These are phyloP conservation scores for Psilocybe azurescens DNA, from an alignment of 768 basidiomycete genomes.

Conservation along the genomic window DNA sequence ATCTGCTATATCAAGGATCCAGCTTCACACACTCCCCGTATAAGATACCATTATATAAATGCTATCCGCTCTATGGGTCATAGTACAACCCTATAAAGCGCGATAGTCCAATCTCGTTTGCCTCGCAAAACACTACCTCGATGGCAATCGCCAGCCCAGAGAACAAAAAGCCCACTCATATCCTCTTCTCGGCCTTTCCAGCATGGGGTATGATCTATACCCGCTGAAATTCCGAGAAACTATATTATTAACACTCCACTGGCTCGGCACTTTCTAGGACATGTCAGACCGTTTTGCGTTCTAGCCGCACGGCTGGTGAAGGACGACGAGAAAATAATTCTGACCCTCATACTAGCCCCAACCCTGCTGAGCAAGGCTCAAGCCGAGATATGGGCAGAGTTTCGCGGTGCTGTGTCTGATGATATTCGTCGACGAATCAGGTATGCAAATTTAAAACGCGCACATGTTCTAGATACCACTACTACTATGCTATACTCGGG, in stretches of 20 bases:
- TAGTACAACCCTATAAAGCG: too few species aligned
- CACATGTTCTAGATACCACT: too few species aligned
- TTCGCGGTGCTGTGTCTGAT: not conserved
- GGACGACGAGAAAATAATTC: conserved; percentile 8
- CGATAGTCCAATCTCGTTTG: too few species aligned
- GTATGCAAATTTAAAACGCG: not conserved
- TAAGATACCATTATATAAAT: too few species aligned
- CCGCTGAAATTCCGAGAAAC: not conserved
- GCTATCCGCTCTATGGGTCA: too few species aligned
- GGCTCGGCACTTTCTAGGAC: not conserved
- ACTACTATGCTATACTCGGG: too few species aligned
- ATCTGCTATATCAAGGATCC: too few species aligned
- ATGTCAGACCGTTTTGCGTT: conserved; percentile 12
- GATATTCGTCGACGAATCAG: conserved; percentile 1
- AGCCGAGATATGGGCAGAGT: conserved; percentile 7
- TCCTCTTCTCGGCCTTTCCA: conserved; percentile 7
- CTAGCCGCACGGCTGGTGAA: conserved; percentile 14
- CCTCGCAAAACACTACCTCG: too few species aligned
- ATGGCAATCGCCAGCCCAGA: not conserved
- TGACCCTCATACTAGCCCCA: conserved; percentile 10
- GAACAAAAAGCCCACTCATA: not conserved
- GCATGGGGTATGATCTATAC: conserved; percentile 1
- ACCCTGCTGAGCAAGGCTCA: conserved; percentile 3
- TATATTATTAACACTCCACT: not conserved
- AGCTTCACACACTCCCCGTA: too few species aligned